phyloP scores from a whole-genome alignment of 768 basidiomycete genomes.

The Termitomyces heimii region DNA sequence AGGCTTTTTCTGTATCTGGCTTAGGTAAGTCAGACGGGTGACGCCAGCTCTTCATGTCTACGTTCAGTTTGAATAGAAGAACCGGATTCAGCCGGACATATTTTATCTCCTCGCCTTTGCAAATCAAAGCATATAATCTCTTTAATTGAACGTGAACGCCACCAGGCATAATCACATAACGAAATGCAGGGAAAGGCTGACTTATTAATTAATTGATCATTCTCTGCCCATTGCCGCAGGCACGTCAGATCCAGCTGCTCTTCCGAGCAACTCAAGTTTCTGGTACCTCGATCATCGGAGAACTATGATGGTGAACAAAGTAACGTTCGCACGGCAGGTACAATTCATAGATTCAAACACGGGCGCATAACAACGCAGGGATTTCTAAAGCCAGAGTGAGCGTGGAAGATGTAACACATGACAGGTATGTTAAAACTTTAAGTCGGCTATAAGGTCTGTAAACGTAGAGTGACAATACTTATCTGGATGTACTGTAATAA shows the following conservation, averaged over 20 bases:
- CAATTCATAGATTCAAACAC: not conserved
- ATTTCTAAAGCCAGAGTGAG: not conserved
- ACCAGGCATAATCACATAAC: not conserved
- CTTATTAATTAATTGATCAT: not conserved
- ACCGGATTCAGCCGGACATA: not conserved
- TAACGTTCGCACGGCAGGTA: not conserved
- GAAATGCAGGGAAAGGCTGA: not conserved
- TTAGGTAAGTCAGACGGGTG: conserved; percentile 48
- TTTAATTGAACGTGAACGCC: not conserved
- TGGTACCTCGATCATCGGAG: not conserved
- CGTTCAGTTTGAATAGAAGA: not conserved
- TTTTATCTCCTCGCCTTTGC: not conserved
- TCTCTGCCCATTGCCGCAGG: not conserved
- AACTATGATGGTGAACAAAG: not conserved
- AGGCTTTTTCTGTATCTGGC: conserved; percentile 84
- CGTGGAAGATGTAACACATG: not conserved
- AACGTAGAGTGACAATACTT: too few species aligned
- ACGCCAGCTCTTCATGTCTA: conserved; percentile 65
- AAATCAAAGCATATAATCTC: not conserved
- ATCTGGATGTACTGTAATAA: too few species aligned
- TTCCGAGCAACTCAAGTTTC: not conserved
- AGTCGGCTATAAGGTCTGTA: not conserved
- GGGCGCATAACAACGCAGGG: not conserved
- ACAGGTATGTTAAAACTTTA: not conserved
- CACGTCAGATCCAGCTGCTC: too few species aligned